Conservation (phyloP, 1,139 yeast species). For the Candida sp. region DNA sequence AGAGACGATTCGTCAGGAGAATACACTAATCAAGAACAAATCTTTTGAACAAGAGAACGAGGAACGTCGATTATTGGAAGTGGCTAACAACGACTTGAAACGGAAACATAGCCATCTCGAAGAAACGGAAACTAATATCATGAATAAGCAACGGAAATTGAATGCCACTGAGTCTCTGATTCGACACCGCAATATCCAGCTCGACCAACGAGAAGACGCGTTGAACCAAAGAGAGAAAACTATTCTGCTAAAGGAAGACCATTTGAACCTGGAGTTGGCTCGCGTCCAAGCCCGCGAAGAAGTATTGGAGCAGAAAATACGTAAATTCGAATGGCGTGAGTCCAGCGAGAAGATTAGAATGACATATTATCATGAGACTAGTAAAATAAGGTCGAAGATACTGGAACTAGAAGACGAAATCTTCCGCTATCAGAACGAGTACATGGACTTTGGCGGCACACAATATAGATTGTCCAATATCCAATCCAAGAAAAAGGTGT, state of each 20-base stretch:
- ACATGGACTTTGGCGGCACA: not conserved
- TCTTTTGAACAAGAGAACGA: not conserved
- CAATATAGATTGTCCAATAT: not conserved
- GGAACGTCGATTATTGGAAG: not conserved
- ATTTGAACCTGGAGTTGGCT: not conserved
- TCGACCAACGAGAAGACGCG: not conserved
- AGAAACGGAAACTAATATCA: constrained; percentile 1
- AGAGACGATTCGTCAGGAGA: not conserved
- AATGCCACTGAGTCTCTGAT: not conserved
- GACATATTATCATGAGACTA: too few relatives aligned
- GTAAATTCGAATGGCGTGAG: too few relatives aligned
- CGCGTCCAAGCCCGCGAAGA: not conserved
- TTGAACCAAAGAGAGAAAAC: not conserved
- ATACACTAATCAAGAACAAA: not conserved
- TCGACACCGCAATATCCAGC: not conserved
- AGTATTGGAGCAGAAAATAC: too few relatives aligned
- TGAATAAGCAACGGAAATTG: not conserved
- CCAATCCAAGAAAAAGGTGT: constrained; percentile 1
- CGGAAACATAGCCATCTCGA: not conserved
- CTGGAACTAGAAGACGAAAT: not conserved
- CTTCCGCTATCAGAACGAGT: not conserved
- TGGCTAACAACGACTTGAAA: constrained; percentile 1
- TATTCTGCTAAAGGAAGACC: not conserved
- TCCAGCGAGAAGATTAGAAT: too few relatives aligned
- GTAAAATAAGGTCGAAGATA: too few relatives aligned